Evolutionary conservation across 192 early-diverging fungal species (phyloP), one percentile per base, ranked within the genome.

Genomic region (Coemansia sp.): DNA sequence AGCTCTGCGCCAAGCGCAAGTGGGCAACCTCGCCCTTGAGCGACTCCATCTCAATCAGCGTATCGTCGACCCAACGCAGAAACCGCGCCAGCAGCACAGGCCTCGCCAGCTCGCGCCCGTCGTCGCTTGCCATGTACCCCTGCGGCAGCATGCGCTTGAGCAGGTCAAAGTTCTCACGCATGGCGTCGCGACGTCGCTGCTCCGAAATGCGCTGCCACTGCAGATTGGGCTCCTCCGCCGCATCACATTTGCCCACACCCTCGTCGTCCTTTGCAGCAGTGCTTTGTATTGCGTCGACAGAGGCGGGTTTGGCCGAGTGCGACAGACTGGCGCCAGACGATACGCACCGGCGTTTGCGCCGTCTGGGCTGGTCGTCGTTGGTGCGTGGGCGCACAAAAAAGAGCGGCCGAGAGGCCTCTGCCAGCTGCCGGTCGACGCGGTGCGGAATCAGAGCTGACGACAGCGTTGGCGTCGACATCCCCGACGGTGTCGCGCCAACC

Each of bases 141-240:
- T 68, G 74, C n/a, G 77, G 77, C 15, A 80, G 67, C 77, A 80
- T 80, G 57, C 77, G 72, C 34, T 80, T 80, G 50, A 80, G 77
- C 43, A 80, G 56, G 15, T 80, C 77, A 64, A 80, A 80, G 64
- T 74, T 80, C 48, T 80, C 77, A 5, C 77, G 77, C 77, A 80
- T 80, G 17, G 77, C 77, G 34, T 80, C 77, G 5, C 77, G 54
- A 1, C 77, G 67, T 11, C 77, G 60, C 44, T 80, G 77, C 58
- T 80, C 77, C 9, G 77, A 80, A 34, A 80, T 70, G 0, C 77
- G 72, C 58, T 80, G 77, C 77, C 77, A 74, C 42, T 80, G 77
- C 41, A 73, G 52, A 17, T 56, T 68, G 35, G 53, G 62, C 39
- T 70, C 52, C 19, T 46, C 54, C 12, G 54, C 54, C 12, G 54